Base-by-base conservation (phyloP, 805 yeast species). In the Candida alai region DNA sequence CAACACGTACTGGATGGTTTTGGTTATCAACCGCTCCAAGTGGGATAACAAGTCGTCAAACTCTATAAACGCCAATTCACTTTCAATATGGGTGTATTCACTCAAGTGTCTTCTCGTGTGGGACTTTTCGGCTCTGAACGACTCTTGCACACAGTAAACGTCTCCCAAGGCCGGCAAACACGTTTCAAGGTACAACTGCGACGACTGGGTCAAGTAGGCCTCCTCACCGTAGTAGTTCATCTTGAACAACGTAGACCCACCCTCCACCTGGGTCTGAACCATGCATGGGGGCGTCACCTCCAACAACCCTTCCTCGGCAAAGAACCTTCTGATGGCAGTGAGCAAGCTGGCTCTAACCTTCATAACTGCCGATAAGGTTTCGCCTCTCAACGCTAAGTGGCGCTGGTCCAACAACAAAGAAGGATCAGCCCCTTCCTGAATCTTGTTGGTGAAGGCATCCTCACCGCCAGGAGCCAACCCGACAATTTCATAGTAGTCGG, bases 181-280 rank as follows among this genome's bases (percentile, higher is more conserved):
- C 10, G 99, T 90, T 70, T 93, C 99, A 60, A 93, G 73, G 65
- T 93, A 93, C 52, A 93, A 76, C 70, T 93, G 99, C 12, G 97
- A 90, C 6, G 96, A 84, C 68, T 93, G 99, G 13, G 99, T 94
- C 55, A 93, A 73, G 65, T 70, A 93, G 8, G 98, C 97, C 60
- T 89, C 93, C 69, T 93, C 95, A 36, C 96, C 97, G 60, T 93
- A 93, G 71, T 94, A 93, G 60, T 85, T 84, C 69, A 93, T 70
- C 53, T 81, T 79, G 73, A 93, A 93, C 56, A 93, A 72, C 12
- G 98, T 93, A 24, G 97, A 84, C 35, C 99, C 99, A 60, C 99
- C 98, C 69, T 93, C 99, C 40, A 93, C 99, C 71, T 93, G 97
- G 24, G 96, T 89, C 69, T 93, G 98, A 37, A 93, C 99, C 97